Evolutionary conservation across 495 filamentous ascomycete species (phyloP).

Genomic region (Podospora tetraspora): DNA sequence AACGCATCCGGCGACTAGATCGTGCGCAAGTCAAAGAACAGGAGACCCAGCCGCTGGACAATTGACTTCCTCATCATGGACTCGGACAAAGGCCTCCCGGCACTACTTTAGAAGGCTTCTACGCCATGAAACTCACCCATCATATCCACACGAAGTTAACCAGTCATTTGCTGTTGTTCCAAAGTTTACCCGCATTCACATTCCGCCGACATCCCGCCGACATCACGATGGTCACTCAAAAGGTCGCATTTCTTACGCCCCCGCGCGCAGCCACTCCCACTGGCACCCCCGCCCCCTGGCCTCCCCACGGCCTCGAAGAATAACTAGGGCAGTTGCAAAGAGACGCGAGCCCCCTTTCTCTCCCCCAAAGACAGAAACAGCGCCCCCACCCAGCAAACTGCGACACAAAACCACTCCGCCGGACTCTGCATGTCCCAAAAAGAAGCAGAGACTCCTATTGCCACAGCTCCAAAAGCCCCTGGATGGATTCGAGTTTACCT

Average conservation of each 20-base stretch:
- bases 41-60: neutral
- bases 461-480: too few relatives aligned
- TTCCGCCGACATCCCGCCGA: neutral
- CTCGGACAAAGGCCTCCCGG: neutral
- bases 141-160: neutral
- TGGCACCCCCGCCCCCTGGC: too few relatives aligned
- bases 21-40: neutral
- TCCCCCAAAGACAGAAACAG: too few relatives aligned
- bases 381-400: neutral
- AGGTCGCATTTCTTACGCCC: neutral
- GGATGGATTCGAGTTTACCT: too few relatives aligned
- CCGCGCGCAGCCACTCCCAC: neutral
- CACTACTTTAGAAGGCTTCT: neutral
- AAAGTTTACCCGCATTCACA: neutral
- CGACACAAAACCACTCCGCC: neutral
- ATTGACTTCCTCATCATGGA: neutral
- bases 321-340: neutral
- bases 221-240: neutral
- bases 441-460: too few relatives aligned
- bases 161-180: neutral
- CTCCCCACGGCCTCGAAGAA: too few relatives aligned
- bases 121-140: neutral
- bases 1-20: neutral
- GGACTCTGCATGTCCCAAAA: too few relatives aligned
- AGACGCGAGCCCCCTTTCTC: too few relatives aligned